Percentiles rank a stretch among this genome's conserved stretches.
These are phyloP conservation scores for Candida arabinofermentans DNA, from an alignment of 805 yeast species.

Conservation along the genomic window DNA sequence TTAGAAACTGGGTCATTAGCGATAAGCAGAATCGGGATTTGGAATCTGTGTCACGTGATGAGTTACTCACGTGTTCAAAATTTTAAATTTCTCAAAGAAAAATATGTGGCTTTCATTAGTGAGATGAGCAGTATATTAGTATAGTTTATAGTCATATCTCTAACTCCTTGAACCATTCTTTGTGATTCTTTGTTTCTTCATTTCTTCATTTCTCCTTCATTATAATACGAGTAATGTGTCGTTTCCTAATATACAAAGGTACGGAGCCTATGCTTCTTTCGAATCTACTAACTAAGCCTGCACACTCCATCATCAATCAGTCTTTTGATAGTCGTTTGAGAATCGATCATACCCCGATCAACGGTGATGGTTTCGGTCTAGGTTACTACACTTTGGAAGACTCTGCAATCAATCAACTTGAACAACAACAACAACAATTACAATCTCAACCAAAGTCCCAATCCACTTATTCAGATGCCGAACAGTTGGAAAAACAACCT, in stretches of 20 bases:
- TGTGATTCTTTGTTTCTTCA: too few species aligned
- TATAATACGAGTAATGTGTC: slow-evolving; percentile 82
- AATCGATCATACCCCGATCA: slow-evolving; percentile 86
- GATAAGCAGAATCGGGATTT: background rate
- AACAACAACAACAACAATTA: background rate
- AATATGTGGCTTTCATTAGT: too few species aligned
- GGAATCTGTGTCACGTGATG: background rate
- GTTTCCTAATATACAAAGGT: slow-evolving; percentile 90
- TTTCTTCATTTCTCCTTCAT: too few species aligned
- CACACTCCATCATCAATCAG: slow-evolving; percentile 95
- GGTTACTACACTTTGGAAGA: slow-evolving; percentile 77
- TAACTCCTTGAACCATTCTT: too few species aligned
- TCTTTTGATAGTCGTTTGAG: slow-evolving; percentile 88
- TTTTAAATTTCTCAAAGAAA: too few species aligned
- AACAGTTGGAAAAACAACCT: background rate
- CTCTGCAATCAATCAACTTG: slow-evolving; percentile 32
- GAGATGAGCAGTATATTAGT: too few species aligned
- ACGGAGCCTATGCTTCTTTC: slow-evolving; percentile 83
- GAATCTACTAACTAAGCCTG: slow-evolving; percentile 87
- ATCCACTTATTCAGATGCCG: background rate
- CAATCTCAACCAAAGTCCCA: background rate
- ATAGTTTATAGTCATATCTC: too few species aligned
- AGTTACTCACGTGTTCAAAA: too few species aligned
- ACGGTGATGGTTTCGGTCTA: slow-evolving; percentile 98
- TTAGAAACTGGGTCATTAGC: background rate